Evolutionary conservation across 495 filamentous ascomycete genomes (phyloP), one percentile per base, ranked within the genome.

Genomic region (Oleoguttula mirabilis): DNA sequence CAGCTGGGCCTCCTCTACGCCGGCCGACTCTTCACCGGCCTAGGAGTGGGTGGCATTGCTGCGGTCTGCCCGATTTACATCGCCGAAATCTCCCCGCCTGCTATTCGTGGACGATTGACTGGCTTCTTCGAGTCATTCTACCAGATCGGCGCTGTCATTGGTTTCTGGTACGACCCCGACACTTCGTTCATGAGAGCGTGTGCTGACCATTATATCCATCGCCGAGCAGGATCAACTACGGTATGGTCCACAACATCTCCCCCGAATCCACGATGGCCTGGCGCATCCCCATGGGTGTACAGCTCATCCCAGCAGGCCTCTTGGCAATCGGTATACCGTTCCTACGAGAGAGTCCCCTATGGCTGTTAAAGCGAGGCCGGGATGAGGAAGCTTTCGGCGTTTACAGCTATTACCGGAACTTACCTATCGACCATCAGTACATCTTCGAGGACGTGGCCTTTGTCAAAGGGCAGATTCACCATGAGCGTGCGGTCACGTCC

Each of bases 101-200:
- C 54, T 12, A 54, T 57, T 16, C 54, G 56, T 15, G 56, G 56
- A 15, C 49, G 51, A 19, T 43, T 58, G 2, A 54, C 47, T 14
- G 55, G 55, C 2, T 52, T 58, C 25, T 55, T 55, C 43, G 55
- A 58, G 34, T 50, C 53, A 11, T 55, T 47, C 17, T 58, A 55
- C 20, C 55, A 58, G 23, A 48, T 52, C 19, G 57, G 57, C 28
- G 48, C 55, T 20, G 55, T 60, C 12, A 55, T 60, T 37, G 57
- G 57, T 3, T 60, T 57, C 24, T 57, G 55, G 55, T n/a, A n/a
- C n/a, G n/a, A n/a, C n/a, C n/a, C n/a, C n/a, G n/a, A n/a, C n/a
- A n/a, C n/a, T n/a, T n/a, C n/a, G n/a, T n/a, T n/a, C n/a, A n/a
- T n/a, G n/a, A n/a, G n/a, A n/a, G n/a, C n/a, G n/a, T n/a, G n/a